phyloP scores from a whole-genome alignment of 192 early-diverging fungal species.

The Coemansia sp. region DNA sequence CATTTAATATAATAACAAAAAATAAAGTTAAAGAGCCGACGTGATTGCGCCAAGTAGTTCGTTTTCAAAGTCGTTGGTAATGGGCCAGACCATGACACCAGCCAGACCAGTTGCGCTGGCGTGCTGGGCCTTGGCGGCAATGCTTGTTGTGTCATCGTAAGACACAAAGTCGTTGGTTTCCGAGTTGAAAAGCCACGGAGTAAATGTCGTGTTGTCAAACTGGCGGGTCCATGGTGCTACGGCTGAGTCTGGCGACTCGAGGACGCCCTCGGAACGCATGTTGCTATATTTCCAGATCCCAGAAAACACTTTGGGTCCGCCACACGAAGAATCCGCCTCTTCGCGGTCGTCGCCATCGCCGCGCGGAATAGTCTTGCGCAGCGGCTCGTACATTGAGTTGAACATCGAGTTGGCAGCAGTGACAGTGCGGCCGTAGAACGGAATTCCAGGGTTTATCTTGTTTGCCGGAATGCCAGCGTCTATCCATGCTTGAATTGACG shows the following conservation, averaged over 20 bases:
- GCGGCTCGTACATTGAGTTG: constrained; percentile 35
- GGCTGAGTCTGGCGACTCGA: constrained; percentile 49
- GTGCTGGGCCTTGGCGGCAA: constrained; percentile 55
- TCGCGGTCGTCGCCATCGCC: constrained; percentile 58
- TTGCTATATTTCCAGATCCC: constrained; percentile 68
- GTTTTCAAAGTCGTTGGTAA: constrained; percentile 63
- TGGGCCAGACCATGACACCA: constrained; percentile 73
- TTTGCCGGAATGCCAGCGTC: constrained; percentile 58
- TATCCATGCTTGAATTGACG: constrained; percentile 55
- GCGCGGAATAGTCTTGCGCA: constrained; percentile 46
- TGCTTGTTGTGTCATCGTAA: constrained; percentile 58
- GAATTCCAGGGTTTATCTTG: constrained; percentile 60
- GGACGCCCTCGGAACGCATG: constrained; percentile 57
- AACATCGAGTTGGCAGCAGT: constrained; percentile 34
- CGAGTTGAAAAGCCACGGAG: constrained; percentile 72
- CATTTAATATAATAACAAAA: constrained; percentile 9
- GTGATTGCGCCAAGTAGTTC: constrained; percentile 42
- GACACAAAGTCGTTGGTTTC: constrained; percentile 61
- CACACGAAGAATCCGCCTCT: constrained; percentile 36
- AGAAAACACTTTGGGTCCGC: constrained; percentile 51
- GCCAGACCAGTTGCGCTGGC: constrained; percentile 49
- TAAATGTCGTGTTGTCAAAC: constrained; percentile 58
- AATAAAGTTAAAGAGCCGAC: not conserved
- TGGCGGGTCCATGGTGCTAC: constrained; percentile 57
- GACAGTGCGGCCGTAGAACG: constrained; percentile 63